Base-by-base conservation (phyloP, 2,329 filamentous ascomycete species). In the Nectriaceae sp. region DNA sequence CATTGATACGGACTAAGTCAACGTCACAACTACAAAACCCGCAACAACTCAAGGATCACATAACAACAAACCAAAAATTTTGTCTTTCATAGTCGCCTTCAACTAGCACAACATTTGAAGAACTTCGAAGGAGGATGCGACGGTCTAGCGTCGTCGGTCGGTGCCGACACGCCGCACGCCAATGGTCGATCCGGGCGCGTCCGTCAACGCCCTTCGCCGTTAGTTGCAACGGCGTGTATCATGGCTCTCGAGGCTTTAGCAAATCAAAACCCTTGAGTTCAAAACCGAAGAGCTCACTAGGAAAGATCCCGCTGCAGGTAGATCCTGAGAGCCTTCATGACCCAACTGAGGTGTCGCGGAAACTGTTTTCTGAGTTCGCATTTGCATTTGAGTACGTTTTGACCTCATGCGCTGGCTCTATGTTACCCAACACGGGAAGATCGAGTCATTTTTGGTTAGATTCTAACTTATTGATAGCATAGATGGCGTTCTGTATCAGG, bases 401-500 rank as follows among this genome's bases (percentile, higher is more conserved):
- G 19, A 16, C 11, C 3, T 29, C 24, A 6, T 13, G 24, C 6
- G 6, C 24, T 29, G n/a, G n/a, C n/a, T n/a, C n/a, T n/a, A n/a
- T n/a, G n/a, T n/a, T 11, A 13, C 15, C 26, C 21, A 15, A 20
- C 6, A 3, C 13, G 2, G 3, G 1, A 31, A 10, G 16, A n/a
- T 8, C 3, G 31, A 35, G 13, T 13, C 13, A 29, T 29, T 6
- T 29, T 6, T 29, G 4, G 8, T 31, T 5, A 13, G 5, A 38
- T 21, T 16, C 50, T 61, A 21, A 65, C 36, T 36, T 2, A 19
- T 2, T 26, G 5, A 11, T 43, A 80, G 77, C 59, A 96, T 99
- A 65, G 94, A 99, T 69, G 94, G 94, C 47, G 94, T 99, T n/a
- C 82, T 99, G 18, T 79, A 97, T 24, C 90, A 92, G 63, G 88